Conservation (phyloP, 2,329 filamentous ascomycete genomes). For the Penicillium sclerotigenum region DNA sequence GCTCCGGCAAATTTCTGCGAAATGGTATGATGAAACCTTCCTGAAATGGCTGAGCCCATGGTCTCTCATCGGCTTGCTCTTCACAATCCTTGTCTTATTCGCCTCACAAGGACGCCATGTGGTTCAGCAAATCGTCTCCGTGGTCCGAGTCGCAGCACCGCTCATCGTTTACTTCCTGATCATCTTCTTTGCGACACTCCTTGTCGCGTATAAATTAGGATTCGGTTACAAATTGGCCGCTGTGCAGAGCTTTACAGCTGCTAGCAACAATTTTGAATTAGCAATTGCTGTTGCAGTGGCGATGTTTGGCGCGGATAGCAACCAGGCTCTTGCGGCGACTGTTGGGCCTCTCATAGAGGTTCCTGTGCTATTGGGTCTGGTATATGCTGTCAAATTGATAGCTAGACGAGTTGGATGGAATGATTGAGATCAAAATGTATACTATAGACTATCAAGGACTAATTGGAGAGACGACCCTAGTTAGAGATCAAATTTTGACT, state of each 20-base stretch:
- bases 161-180: slow-evolving; percentile 75
- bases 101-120: slow-evolving; percentile 75
- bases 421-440: not conserved
- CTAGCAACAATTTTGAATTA: slow-evolving; percentile 90
- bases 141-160: slow-evolving; percentile 76
- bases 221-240: slow-evolving; percentile 68
- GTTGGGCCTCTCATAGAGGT: slow-evolving; percentile 86
- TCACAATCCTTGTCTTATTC: slow-evolving; percentile 83
- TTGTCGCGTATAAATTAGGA: slow-evolving; percentile 60
- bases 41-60: slow-evolving; percentile 67
- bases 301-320: slow-evolving; percentile 71
- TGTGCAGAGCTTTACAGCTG: slow-evolving; percentile 83
- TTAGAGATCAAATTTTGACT: not conserved
- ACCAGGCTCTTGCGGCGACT: slow-evolving; percentile 77
- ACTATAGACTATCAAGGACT: not conserved
- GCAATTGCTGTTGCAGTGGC: slow-evolving; percentile 86
- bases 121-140: slow-evolving; percentile 77
- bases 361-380: slow-evolving; percentile 71
- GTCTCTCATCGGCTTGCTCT: slow-evolving; percentile 78
- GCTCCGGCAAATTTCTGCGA: slow-evolving; percentile 54
- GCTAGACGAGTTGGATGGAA: slow-evolving; percentile 23
- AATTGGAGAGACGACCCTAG: not conserved
- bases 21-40: slow-evolving; percentile 67
- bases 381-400: slow-evolving; percentile 62
- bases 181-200: slow-evolving; percentile 69